These are phyloP conservation scores for Crithidia acanthocephali DNA, from an alignment of 208 protist genomes.

Conservation along the genomic window DNA sequence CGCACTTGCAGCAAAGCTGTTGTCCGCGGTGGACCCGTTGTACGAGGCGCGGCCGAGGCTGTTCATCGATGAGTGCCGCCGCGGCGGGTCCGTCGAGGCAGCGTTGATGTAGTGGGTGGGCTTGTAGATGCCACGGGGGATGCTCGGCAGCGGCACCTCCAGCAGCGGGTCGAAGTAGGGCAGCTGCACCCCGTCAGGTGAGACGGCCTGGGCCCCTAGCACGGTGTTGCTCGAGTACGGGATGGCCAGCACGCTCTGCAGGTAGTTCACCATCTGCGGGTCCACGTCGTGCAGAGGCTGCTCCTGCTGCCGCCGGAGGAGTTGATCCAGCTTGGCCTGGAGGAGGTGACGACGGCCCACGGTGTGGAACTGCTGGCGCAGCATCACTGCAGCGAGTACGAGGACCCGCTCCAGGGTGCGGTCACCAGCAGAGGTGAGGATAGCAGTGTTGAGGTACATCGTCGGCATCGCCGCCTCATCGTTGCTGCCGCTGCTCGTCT, in stretches of 20 bases:
- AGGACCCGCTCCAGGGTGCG: constrained; percentile 85
- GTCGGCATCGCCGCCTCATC: background rate
- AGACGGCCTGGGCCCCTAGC: constrained; percentile 9
- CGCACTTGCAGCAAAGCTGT: constrained; percentile 4
- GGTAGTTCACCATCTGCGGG: constrained; percentile 21
- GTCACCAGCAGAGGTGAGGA: constrained; percentile 81
- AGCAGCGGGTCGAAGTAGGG: constrained; percentile 37
- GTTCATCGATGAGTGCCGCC: background rate
- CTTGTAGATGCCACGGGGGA: constrained; percentile 32
- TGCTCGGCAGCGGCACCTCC: constrained; percentile 29
- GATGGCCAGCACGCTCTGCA: constrained; percentile 22
- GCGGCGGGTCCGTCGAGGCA: constrained; percentile 13
- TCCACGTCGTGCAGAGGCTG: constrained; percentile 18
- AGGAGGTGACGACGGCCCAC: constrained; percentile 42
- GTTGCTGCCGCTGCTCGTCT: background rate
- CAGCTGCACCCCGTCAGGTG: constrained; percentile 14
- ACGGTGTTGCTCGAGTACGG: constrained; percentile 14
- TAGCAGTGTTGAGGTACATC: constrained; percentile 62
- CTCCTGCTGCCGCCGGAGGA: constrained; percentile 14
- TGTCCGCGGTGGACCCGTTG: constrained; percentile 15
- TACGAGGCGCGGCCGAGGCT: constrained; percentile 18
- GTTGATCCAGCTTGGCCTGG: constrained; percentile 21
- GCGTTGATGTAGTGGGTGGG: constrained; percentile 40
- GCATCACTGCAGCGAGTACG: constrained; percentile 77
- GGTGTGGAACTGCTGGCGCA: constrained; percentile 76